Evolutionary conservation across 106 monocot genomes (phyloP), one percentile per base, ranked within the genome.

Genomic region (Allium cepa): DNA sequence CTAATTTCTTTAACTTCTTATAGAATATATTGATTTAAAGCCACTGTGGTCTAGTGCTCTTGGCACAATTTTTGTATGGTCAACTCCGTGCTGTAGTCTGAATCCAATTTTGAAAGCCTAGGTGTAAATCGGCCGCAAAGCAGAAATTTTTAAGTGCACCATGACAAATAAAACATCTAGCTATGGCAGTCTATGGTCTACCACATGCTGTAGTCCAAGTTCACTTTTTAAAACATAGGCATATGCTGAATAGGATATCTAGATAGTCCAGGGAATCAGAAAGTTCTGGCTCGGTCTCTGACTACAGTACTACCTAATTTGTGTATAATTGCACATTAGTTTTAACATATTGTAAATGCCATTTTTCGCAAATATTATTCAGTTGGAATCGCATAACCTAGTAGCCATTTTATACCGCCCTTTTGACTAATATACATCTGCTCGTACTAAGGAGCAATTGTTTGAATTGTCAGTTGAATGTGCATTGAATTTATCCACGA

Each of bases 1-100:
- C n/a, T n/a, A n/a, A n/a, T n/a, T n/a, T n/a, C 27, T 87, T 87
- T 77, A 16, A 79, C 60, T 87, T 87, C 71, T 87, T 87, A 58
- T 84, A 81, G 7, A 91, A 91, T 60, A 87, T 91, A 77, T 84
- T 81, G 8, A 76, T 69, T 60, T 76, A 56, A 56, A 11, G n/a
- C 3, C n/a, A 3, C 4, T 17, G 72, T 52, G 17, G 14, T 0
- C 49, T 16, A 17, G 14, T 18, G 11, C 18, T 7, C 22, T 46
- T 60, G 59, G 8, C 55, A 36, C 9, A 51, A 50, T 64, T 67
- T 57, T 18, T 27, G 49, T 71, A 48, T 16, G 7, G 46, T 60
- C 22, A 17, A 56, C 17, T 12, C 56, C 4, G 4, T 56, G 56
- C n/a, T 56, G 4, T n/a, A 56, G 14, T 5, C 1, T 13, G 14